Base-by-base conservation (phyloP, 2,329 filamentous ascomycete genomes). In the Blastomyces emzantsi region DNA sequence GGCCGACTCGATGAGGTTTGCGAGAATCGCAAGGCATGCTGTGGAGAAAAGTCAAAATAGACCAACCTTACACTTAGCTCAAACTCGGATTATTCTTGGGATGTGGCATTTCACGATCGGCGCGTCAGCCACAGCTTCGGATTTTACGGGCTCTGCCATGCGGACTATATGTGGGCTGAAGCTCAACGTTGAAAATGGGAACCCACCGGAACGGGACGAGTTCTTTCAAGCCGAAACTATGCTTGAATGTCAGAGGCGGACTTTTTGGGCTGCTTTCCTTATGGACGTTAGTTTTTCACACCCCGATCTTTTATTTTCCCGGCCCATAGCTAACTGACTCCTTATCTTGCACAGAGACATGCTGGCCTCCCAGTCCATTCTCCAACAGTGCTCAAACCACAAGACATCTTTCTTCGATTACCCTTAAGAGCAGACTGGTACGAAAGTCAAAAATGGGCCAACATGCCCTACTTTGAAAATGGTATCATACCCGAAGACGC, bases 221-320 rank as follows among this genome's bases (percentile, higher is more conserved):
- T 83, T 80, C 25, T 78, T 89, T 66, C 83, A 81, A 67, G 80
- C 79, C 64, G 74, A 75, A 60, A 84, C 83, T 39, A 82, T 87
- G 67, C 81, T 82, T 30, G 89, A 92, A 74, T 87, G 86, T 68
- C 82, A 85, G 65, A 81, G 88, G 66, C 81, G 89, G 63, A 90
- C 87, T 0, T 87, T 90, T 70, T 92, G 88, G 88, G 84, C 85
- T 36, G 82, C 85, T 61, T 89, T 87, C 68, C 76, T 90, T 68
- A 81, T 89, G 73, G 89, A 91, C 74, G 81, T 82, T 74, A 78
- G 80, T 76, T 67, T 39, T 45, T 61, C 36, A 33, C 36, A 55
- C 7, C 60, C 25, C 11, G 15, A 33, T 49, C 15, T 19, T n/a
- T 8, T 25, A 60, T 9, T 47, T 60, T 33, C n/a, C 5, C 25